These are phyloP conservation scores for Eucalyptus pauciflora DNA, from an alignment of 345 rosid genomes.

Conservation along the genomic window DNA sequence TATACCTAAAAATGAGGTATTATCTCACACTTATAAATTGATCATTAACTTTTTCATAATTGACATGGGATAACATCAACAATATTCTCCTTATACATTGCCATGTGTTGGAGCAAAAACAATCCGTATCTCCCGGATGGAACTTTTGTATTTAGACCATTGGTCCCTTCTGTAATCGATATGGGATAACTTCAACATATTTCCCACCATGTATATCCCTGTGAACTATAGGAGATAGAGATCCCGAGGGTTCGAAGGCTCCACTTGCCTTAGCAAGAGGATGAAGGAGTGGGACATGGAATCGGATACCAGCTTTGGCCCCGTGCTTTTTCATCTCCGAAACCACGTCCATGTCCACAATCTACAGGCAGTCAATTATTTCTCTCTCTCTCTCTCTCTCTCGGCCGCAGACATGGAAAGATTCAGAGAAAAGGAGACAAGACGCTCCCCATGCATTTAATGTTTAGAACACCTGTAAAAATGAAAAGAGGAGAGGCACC, in stretches of 20 bases:
- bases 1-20: not conserved
- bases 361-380: not conserved
- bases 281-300: not conserved
- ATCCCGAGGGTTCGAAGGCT: not conserved
- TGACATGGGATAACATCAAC: rapidly evolving
- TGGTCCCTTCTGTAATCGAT: rapidly evolving
- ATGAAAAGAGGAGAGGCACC: not conserved
- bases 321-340: not conserved
- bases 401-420: not conserved
- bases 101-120: rapidly evolving
- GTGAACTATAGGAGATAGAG: not conserved
- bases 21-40: no score
- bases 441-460: not conserved
- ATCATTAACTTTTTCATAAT: no score
- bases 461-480: not conserved
- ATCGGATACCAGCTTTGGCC: not conserved
- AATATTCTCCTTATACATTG: no score
- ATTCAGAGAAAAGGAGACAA: not conserved
- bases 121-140: rapidly evolving
- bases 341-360: not conserved
- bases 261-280: not conserved
- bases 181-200: no score
- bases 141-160: no score
- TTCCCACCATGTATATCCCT: not conserved
- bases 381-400: not conserved